These are phyloP conservation scores for Nemophila menziesii DNA, from an alignment of 257 asterid species.

Conservation along the genomic window DNA sequence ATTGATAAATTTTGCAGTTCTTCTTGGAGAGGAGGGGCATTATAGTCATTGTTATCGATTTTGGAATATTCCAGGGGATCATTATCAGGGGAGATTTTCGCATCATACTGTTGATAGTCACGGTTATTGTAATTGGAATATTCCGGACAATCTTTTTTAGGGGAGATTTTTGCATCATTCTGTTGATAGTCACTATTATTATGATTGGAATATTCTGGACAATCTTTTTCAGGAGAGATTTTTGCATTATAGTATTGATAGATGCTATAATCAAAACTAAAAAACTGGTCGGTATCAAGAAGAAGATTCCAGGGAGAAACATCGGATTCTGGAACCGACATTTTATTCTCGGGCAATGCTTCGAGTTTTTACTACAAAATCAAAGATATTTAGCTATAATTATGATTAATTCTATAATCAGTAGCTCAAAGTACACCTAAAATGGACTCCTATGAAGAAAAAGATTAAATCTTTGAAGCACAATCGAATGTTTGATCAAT, in stretches of 20 bases:
- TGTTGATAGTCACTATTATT: constrained; percentile 62
- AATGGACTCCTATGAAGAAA: not conserved
- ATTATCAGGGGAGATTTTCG: constrained; percentile 56
- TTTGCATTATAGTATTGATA: constrained; percentile 49
- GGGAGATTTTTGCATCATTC: constrained; percentile 57
- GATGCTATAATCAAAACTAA: constrained; percentile 70
- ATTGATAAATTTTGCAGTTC: constrained; percentile 47
- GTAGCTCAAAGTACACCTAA: not conserved
- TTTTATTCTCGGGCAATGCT: constrained; percentile 3
- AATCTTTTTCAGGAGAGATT: constrained; percentile 55
- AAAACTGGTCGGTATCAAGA: constrained; percentile 48
- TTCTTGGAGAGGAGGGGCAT: constrained; percentile 51
- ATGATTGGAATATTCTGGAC: constrained; percentile 33
- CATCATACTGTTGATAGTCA: constrained; percentile 52
- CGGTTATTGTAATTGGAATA: constrained; percentile 58
- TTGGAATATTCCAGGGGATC: constrained; percentile 23
- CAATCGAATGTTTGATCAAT: not conserved
- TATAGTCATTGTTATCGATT: constrained; percentile 44
- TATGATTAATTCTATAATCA: not conserved
- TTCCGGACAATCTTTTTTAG: constrained; percentile 38
- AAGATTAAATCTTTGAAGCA: no score
- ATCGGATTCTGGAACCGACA: constrained; percentile 65
- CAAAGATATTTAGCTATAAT: not conserved
- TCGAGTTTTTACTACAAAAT: not conserved
- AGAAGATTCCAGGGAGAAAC: constrained; percentile 43